Evolutionary conservation across 1,284 basidiomycete genomes (phyloP).

Genomic region (Cutaneotrichosporon mucoides): DNA sequence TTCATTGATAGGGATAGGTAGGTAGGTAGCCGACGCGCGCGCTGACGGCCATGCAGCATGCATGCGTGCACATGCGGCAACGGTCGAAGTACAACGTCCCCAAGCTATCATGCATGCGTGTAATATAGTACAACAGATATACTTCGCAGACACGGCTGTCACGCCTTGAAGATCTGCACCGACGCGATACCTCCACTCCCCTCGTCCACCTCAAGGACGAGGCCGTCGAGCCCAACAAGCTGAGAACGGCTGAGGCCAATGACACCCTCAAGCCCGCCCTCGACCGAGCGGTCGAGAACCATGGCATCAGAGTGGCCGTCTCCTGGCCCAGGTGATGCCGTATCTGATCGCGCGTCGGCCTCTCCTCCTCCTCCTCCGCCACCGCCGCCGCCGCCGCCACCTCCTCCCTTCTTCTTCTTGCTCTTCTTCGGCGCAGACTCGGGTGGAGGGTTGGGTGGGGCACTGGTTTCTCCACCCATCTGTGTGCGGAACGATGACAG

Average conservation of each 20-base stretch:
- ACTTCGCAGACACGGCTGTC: background rate
- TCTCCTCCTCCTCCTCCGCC: background rate
- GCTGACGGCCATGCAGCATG: no score
- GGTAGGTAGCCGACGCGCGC: no score
- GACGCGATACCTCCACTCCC: constrained; percentile 58
- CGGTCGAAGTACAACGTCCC: no score
- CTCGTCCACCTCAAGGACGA: constrained; percentile 69
- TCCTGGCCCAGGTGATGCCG: background rate
- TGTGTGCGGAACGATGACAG: constrained; percentile 22
- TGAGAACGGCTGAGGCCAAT: constrained; percentile 32
- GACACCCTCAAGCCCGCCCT: constrained; percentile 56
- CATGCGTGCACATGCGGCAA: no score
- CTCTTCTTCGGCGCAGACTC: background rate
- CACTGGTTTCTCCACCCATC: background rate
- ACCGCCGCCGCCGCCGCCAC: background rate
- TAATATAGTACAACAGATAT: background rate
- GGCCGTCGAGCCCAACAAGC: constrained; percentile 74
- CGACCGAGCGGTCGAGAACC: constrained; percentile 77
- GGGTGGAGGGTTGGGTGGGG: background rate
- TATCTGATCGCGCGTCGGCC: background rate
- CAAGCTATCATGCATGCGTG: no score
- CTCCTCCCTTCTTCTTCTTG: background rate
- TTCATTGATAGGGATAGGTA: no score
- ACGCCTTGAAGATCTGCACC: constrained; percentile 29
- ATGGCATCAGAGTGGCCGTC: constrained; percentile 56